phyloP scores from a whole-genome alignment of 2,329 filamentous ascomycete species.

The Aspergillus sp. region DNA sequence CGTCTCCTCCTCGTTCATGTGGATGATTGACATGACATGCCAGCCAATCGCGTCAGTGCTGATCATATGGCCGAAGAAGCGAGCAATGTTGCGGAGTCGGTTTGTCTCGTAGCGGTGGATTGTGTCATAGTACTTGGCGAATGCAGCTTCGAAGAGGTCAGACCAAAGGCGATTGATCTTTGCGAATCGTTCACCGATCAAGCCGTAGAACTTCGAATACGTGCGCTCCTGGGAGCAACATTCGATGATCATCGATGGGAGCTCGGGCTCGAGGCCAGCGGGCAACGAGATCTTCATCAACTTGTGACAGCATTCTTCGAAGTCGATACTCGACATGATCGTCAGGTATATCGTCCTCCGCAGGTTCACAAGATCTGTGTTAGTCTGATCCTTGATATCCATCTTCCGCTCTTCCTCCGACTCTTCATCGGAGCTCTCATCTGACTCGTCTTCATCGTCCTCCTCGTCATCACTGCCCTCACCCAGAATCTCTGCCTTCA shows the following conservation, averaged over 20 bases:
- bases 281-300: slow-evolving; percentile 92
- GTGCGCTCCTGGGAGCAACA: slow-evolving; percentile 96
- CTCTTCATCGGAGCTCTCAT: slow-evolving; percentile 66
- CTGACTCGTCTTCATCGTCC: slow-evolving; percentile 63
- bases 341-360: slow-evolving; percentile 95
- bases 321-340: slow-evolving; percentile 94
- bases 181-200: slow-evolving; percentile 91
- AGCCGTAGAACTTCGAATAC: slow-evolving; percentile 94
- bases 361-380: slow-evolving; percentile 91
- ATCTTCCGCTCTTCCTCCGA: slow-evolving; percentile 79
- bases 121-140: slow-evolving; percentile 92
- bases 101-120: slow-evolving; percentile 98
- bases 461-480: slow-evolving; percentile 86
- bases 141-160: slow-evolving; percentile 86
- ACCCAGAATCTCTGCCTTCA: slow-evolving; percentile 91
- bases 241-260: slow-evolving; percentile 96
- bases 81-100: slow-evolving; percentile 87
- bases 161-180: slow-evolving; percentile 96
- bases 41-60: slow-evolving; percentile 87
- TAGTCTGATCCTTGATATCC: slow-evolving; percentile 97
- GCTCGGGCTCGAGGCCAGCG: slow-evolving; percentile 79
- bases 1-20: slow-evolving; percentile 94
- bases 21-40: slow-evolving; percentile 82
- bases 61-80: slow-evolving; percentile 91
- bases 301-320: slow-evolving; percentile 97